Evolutionary conservation across 139 green algal species (phyloP).

Genomic region (Auxenochlorella protothecoides): DNA sequence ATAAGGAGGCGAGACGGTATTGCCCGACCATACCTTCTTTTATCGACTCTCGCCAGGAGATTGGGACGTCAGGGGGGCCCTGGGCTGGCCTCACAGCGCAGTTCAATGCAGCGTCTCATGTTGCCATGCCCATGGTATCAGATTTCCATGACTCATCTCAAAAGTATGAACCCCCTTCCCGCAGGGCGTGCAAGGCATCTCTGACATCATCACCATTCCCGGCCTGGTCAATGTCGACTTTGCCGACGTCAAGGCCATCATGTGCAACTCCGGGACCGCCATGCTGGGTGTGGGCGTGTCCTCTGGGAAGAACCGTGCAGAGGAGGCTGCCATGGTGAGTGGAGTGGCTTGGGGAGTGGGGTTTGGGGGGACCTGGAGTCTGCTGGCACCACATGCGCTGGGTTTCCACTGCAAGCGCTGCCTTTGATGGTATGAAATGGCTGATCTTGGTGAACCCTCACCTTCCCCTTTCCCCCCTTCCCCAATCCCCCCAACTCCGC

Average conservation of each 20-base stretch:
- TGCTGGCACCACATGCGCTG: not conserved
- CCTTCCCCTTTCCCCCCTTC: not conserved
- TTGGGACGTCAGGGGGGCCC: no score
- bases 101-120: no score
- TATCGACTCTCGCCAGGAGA: no score
- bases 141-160: not conserved
- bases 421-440: no score
- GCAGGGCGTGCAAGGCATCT: conserved; percentile 87
- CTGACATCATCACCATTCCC: conserved; percentile 96
- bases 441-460: no score
- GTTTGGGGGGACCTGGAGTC: not conserved
- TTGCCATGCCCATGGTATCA: no score
- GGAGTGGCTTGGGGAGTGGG: not conserved
- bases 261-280: conserved; percentile 86
- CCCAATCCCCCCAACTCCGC: not conserved
- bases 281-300: conserved; percentile 79
- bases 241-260: conserved; percentile 93
- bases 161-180: not conserved
- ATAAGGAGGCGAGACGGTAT: not conserved
- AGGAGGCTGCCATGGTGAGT: conserved; percentile 41
- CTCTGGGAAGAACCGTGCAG: conserved; percentile 45
- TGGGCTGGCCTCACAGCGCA: not conserved
- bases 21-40: no score
- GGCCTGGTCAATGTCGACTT: conserved; percentile 99
- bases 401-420: not conserved